Evolutionary conservation across 2,329 filamentous ascomycete species (phyloP).

Genomic region (Fusarium sp.): DNA sequence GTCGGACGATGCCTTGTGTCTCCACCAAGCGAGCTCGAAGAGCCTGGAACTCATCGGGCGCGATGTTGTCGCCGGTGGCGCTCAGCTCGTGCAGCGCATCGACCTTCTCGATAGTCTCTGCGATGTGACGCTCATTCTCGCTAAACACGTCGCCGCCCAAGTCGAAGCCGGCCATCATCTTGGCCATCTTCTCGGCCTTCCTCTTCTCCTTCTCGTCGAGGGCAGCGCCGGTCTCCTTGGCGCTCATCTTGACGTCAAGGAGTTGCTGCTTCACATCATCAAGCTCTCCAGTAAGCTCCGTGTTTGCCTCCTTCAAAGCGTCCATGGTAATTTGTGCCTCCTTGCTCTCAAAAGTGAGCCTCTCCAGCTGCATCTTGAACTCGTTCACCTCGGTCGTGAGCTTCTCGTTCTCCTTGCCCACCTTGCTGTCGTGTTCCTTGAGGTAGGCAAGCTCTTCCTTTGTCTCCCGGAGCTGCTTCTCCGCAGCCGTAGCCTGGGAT

Average conservation of each 20-base stretch:
- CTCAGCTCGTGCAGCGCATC: constrained; percentile 83
- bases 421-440: constrained; percentile 86
- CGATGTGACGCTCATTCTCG: constrained; percentile 88
- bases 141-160: constrained; percentile 93
- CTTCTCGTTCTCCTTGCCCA: constrained; percentile 90
- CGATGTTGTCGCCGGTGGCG: constrained; percentile 80
- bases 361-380: constrained; percentile 96
- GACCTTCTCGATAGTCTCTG: constrained; percentile 85
- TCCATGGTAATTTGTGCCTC: constrained; percentile 99
- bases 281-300: constrained; percentile 89
- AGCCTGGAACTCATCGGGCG: constrained; percentile 82
- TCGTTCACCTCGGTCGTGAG: constrained; percentile 89
- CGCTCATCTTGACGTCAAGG: constrained; percentile 94
- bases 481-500: constrained; percentile 79
- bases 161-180: constrained; percentile 99
- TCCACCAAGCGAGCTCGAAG: constrained; percentile 85
- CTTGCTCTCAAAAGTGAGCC: constrained; percentile 94
- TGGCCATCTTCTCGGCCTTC: constrained; percentile 99
- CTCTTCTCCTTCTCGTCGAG: constrained; percentile 98
- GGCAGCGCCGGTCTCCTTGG: constrained; percentile 90
- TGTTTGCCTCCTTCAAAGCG: constrained; percentile 93
- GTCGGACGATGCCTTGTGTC: constrained; percentile 91
- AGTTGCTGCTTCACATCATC: constrained; percentile 97
- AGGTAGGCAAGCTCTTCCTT: constrained; percentile 88
- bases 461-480: constrained; percentile 83